phyloP scores from a whole-genome alignment of 495 filamentous ascomycete genomes.

The Hyaloscypha variabilis region DNA sequence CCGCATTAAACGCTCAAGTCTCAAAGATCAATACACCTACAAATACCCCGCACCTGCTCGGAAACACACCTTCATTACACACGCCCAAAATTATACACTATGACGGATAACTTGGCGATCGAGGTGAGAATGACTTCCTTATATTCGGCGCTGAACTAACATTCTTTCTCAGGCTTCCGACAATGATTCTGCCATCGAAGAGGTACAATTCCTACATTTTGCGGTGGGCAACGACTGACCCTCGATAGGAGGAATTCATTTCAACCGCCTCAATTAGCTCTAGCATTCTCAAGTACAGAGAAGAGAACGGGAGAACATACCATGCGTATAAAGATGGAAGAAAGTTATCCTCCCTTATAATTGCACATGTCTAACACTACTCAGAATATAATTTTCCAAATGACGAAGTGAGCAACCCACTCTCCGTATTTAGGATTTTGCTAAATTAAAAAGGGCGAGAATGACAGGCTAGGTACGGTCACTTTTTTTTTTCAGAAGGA shows the following conservation, averaged over 20 bases:
- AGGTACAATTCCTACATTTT: too few relatives aligned
- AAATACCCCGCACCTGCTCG: too few relatives aligned
- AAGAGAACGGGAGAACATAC: constrained; percentile 46
- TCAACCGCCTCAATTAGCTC: constrained; percentile 36
- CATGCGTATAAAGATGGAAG: constrained; percentile 39
- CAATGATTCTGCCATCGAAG: too few relatives aligned
- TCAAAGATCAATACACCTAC: too few relatives aligned
- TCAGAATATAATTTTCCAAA: constrained; percentile 47
- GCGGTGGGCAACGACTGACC: too few relatives aligned
- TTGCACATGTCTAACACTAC: background rate
- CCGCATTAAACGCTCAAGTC: too few relatives aligned
- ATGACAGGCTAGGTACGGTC: constrained; percentile 32
- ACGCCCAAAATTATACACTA: too few relatives aligned
- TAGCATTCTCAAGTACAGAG: constrained; percentile 38
- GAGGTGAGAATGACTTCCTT: too few relatives aligned
- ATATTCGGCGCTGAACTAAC: too few relatives aligned
- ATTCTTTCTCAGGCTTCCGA: too few relatives aligned
- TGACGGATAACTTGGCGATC: too few relatives aligned
- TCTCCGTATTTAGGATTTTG: background rate
- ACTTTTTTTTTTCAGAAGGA: background rate
- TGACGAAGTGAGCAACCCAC: constrained; percentile 37
- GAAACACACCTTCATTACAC: too few relatives aligned
- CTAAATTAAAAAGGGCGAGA: constrained; percentile 28
- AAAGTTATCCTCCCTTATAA: background rate
- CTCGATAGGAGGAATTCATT: background rate